Percentiles rank a stretch among this genome's conserved stretches.
Evolutionary conservation across 768 basidiomycete species (phyloP).

Genomic region (Panaeolus papilionaceus): DNA sequence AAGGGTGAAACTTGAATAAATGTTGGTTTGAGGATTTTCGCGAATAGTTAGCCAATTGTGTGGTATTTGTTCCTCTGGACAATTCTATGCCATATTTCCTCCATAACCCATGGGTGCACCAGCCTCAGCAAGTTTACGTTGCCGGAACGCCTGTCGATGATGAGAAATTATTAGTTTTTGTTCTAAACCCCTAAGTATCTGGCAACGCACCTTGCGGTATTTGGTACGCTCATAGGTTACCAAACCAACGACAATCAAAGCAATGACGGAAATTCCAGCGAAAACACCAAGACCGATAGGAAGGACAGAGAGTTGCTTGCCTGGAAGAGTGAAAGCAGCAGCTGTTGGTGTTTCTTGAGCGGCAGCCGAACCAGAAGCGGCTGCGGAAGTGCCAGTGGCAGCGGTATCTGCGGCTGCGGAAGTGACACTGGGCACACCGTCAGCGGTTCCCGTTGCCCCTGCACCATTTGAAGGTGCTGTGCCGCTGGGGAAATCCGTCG

Average conservation of each 20-base stretch:
- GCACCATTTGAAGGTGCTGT: constrained; percentile 2
- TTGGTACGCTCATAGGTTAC: constrained; percentile 90
- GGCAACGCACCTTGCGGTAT: constrained; percentile 74
- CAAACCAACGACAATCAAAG: constrained; percentile 79
- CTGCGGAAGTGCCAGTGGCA: constrained; percentile 20
- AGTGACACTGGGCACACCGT: constrained; percentile 17
- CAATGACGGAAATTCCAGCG: constrained; percentile 85
- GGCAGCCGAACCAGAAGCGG: constrained; percentile 39
- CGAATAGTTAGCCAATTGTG: constrained; percentile 9
- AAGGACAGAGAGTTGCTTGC: constrained; percentile 74
- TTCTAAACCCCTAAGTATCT: not conserved
- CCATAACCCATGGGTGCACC: constrained; percentile 66
- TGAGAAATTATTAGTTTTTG: constrained; percentile 17
- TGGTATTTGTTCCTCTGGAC: constrained; percentile 11
- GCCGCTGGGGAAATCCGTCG: constrained; percentile 7
- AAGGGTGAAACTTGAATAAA: not conserved
- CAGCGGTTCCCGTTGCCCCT: not conserved
- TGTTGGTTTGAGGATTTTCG: not conserved
- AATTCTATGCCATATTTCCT: constrained; percentile 45
- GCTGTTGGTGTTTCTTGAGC: constrained; percentile 40
- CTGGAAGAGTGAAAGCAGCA: constrained; percentile 67
- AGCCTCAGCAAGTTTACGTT: constrained; percentile 73
- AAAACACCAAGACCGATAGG: constrained; percentile 87
- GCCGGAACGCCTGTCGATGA: constrained; percentile 66
- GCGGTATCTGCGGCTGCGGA: constrained; percentile 30